These are phyloP conservation scores for Penicillium olsonii DNA, from an alignment of 2,329 filamentous ascomycete species.

Conservation along the genomic window DNA sequence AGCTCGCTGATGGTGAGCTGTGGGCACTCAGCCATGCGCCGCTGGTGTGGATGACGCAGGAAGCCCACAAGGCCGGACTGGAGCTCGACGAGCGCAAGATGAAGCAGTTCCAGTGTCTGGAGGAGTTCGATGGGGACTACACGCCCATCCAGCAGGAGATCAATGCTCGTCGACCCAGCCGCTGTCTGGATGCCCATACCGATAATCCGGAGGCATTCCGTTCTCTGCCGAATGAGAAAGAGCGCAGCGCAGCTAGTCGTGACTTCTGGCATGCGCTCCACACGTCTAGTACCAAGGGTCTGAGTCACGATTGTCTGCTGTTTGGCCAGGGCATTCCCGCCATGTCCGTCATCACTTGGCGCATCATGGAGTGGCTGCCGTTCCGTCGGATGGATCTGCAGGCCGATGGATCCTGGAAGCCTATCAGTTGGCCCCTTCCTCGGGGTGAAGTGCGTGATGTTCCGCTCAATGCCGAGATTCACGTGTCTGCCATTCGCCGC, in stretches of 20 bases:
- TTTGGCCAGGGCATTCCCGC: constrained; percentile 61
- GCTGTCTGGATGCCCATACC: constrained; percentile 7
- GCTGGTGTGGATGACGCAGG: constrained; percentile 69
- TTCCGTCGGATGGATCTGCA: constrained; percentile 80
- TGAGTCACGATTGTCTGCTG: constrained; percentile 70
- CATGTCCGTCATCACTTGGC: constrained; percentile 67
- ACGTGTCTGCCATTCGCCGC: constrained; percentile 72
- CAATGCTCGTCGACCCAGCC: constrained; percentile 14
- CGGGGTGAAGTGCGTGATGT: constrained; percentile 77
- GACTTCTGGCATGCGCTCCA: constrained; percentile 62
- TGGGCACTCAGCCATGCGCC: constrained; percentile 67
- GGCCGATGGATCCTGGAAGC: constrained; percentile 72
- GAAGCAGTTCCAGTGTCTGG: constrained; percentile 64
- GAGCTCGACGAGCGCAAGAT: constrained; percentile 70
- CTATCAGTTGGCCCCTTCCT: constrained; percentile 77
- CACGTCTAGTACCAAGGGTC: constrained; percentile 53
- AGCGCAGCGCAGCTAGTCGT: constrained; percentile 30
- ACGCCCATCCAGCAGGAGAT: constrained; percentile 34
- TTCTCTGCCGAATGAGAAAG: constrained; percentile 21
- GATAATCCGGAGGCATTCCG: constrained; percentile 19
- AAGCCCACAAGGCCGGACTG: constrained; percentile 66
- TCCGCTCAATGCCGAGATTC: constrained; percentile 68
- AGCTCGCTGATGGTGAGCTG: constrained; percentile 55
- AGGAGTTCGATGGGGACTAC: constrained; percentile 42
- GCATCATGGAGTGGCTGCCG: constrained; percentile 77